Base-by-base conservation (phyloP, 2,329 filamentous ascomycete species). In the Blastomyces emzantsi region DNA sequence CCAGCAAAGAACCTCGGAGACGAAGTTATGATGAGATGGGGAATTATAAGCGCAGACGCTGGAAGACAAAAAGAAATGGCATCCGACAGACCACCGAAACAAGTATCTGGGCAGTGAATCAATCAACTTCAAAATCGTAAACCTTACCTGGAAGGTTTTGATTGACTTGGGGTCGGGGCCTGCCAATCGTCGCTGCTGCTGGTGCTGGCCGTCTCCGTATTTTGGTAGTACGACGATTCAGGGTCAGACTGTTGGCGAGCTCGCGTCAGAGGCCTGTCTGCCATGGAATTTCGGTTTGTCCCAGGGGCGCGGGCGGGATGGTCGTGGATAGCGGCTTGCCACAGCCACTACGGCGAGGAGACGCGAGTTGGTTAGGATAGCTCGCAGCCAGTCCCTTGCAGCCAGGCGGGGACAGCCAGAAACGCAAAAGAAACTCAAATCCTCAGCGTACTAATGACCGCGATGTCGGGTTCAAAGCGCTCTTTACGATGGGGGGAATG, bases 161-260 rank as follows among this genome's bases (percentile, higher is more conserved):
- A 64, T 61, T 47, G 61, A 36, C 39, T 57, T 52, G 63, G 64
- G 25, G 62, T 66, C 49, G 64, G 60, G 36, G 64, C 64, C 62
- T 65, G 66, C 67, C 67, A 69, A 66, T 68, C 63, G 66, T 66
- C 67, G 58, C 63, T 64, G 33, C 55, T 22, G 55, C 55, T 57
- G 30, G 67, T 62, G 63, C 60, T 63, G 30, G 59, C 39, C 15
- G n/a, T 56, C 36, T 65, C 49, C 56, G 43, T 39, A 58, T 56
- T 66, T 28, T 62, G 60, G 66, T 67, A 59, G 67, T 67, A 68
- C 67, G 64, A 65, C 36, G 60, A 61, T 39, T 64, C 60, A 55
- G 52, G 59, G 45, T 64, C 64, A 30, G 62, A 61, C 55, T 62
- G 66, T 64, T 64, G 64, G 61, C 64, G 64, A 63, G 61, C 64